phyloP scores from a whole-genome alignment of 345 rosid genomes.

The Boechera divaricarpa region DNA sequence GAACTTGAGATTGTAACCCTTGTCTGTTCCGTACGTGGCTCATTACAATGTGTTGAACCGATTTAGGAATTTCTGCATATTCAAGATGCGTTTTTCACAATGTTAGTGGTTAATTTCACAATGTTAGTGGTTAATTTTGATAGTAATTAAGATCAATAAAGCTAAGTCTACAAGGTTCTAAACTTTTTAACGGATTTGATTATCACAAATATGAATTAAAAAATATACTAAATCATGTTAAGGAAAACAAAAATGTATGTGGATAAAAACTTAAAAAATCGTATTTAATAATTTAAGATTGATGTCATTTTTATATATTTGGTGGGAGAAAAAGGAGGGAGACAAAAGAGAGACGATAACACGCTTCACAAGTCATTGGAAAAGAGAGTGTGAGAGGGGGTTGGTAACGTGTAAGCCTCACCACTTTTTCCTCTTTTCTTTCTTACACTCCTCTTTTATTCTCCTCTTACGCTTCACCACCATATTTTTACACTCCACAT shows the following conservation, averaged over 20 bases:
- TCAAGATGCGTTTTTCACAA: background rate
- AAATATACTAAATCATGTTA: too few relatives aligned
- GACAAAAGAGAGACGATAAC: slow-evolving; percentile 2
- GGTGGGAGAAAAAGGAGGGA: background rate
- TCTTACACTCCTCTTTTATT: slow-evolving; percentile 36
- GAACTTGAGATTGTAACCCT: background rate
- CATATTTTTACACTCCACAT: slow-evolving; percentile 30
- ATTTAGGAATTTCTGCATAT: background rate
- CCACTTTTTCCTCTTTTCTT: slow-evolving; percentile 11
- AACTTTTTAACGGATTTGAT: background rate
- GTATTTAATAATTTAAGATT: background rate
- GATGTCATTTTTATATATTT: background rate
- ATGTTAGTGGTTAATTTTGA: background rate
- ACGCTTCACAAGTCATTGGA: slow-evolving; percentile 36
- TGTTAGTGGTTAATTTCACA: background rate
- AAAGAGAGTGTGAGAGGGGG: background rate
- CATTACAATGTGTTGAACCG: background rate
- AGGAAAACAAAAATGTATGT: background rate
- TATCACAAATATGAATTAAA: too few relatives aligned
- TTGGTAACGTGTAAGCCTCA: slow-evolving; percentile 26
- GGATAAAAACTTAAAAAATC: background rate
- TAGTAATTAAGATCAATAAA: background rate
- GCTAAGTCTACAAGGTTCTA: background rate
- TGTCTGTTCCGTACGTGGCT: slow-evolving; percentile 6
- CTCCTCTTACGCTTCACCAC: slow-evolving; percentile 24